Percentiles rank a stretch among this genome's conserved stretches.
These are phyloP conservation scores for Entamoeba moshkovskii DNA, from an alignment of 208 protist genomes.

Conservation along the genomic window DNA sequence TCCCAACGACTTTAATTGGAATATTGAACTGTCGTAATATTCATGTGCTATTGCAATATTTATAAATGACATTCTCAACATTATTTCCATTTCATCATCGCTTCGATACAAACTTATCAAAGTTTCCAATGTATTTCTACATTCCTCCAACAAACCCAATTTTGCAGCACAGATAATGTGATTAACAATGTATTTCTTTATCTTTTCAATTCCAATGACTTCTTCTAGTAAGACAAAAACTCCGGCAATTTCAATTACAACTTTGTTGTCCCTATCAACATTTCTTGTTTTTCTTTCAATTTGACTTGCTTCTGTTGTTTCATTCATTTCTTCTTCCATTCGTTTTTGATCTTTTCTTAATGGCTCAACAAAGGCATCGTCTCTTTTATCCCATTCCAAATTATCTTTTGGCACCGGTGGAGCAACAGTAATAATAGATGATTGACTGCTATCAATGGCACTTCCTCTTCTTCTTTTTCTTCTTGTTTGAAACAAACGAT, in stretches of 20 bases:
- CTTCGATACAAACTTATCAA: background rate
- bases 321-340: background rate
- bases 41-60: background rate
- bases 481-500: background rate
- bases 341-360: background rate
- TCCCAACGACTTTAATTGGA: background rate
- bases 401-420: background rate
- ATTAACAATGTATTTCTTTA: background rate
- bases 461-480: background rate
- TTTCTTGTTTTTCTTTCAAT: background rate
- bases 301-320: background rate
- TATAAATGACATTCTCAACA: background rate
- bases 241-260: background rate
- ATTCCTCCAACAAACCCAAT: background rate
- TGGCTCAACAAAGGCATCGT: background rate
- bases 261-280: background rate
- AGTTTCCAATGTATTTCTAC: background rate
- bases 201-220: background rate
- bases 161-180: background rate
- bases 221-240: background rate
- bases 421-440: background rate
- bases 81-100: background rate
- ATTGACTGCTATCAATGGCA: background rate
- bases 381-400: background rate
- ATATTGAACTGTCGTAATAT: background rate